A percentile compares a stretch with the other conserved stretches of the same genome.
Evolutionary conservation across 2,329 filamentous ascomycete genomes (phyloP).

Genomic region (Diplodia intermedia): DNA sequence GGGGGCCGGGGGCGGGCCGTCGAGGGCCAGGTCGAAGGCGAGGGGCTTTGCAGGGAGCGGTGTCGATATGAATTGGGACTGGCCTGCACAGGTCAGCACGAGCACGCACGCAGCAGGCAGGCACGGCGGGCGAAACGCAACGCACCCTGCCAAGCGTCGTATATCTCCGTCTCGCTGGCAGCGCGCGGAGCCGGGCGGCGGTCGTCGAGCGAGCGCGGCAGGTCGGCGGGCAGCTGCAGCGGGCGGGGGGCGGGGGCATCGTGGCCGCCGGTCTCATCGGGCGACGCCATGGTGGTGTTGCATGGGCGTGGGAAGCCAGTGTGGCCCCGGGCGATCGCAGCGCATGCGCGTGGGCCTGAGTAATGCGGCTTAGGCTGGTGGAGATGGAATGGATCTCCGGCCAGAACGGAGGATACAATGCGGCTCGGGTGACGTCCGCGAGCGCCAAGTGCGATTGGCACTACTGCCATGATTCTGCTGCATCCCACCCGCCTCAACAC

Average conservation of each 20-base stretch:
- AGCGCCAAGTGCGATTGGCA: conserved; percentile 20
- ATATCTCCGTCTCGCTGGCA: conserved; percentile 89
- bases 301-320: conserved; percentile 33
- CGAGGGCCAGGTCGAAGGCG: conserved; percentile 82
- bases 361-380: conserved; percentile 19
- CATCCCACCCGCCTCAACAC: not conserved
- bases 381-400: conserved; percentile 14
- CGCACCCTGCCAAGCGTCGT: conserved; percentile 97
- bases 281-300: conserved; percentile 40
- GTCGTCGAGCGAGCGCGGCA: conserved; percentile 92
- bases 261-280: conserved; percentile 46
- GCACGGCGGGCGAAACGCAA: conserved; percentile 18
- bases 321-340: conserved; percentile 30
- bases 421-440: conserved; percentile 32
- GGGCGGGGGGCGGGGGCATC: conserved; percentile 48
- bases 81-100: conserved; percentile 63
- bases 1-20: conserved; percentile 66
- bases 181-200: conserved; percentile 73
- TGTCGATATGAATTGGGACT: conserved; percentile 92
- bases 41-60: conserved; percentile 84
- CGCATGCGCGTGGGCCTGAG: conserved; percentile 27
- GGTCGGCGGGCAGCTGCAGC: conserved; percentile 78
- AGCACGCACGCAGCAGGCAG: not conserved
- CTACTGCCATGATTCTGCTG: not conserved
- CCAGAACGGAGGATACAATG: conserved; percentile 17